These are phyloP conservation scores for Acmispon strigosus DNA, from an alignment of 306 rosid species.

Conservation along the genomic window DNA sequence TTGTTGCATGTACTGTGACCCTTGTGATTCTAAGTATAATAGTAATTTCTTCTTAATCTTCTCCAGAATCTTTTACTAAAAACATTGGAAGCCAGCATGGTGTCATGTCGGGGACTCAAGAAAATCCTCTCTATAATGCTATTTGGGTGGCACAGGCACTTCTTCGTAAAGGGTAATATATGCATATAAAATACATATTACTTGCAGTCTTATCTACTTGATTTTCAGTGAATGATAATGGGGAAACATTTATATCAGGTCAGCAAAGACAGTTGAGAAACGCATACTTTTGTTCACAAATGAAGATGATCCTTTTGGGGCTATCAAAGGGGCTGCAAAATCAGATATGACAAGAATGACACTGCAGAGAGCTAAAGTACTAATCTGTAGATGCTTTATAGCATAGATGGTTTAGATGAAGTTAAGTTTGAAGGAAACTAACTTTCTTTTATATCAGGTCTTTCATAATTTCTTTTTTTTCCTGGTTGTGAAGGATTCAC, in stretches of 20 bases:
- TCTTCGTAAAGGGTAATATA: conserved; percentile 78
- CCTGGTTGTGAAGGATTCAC: conserved; percentile 63
- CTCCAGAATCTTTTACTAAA: conserved; percentile 58
- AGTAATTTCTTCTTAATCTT: conserved; percentile 13
- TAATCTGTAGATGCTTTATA: conserved; percentile 24
- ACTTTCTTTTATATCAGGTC: not conserved
- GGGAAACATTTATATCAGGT: conserved; percentile 42
- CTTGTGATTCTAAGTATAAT: not conserved
- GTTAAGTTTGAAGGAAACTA: not conserved
- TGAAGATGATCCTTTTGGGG: conserved; percentile 92
- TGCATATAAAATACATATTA: not conserved
- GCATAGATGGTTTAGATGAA: not conserved
- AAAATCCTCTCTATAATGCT: conserved; percentile 85
- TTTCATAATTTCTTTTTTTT: conserved; percentile 13
- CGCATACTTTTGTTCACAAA: conserved; percentile 85
- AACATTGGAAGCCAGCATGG: conserved; percentile 81
- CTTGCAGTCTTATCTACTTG: not conserved
- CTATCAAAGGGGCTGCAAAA: conserved; percentile 55
- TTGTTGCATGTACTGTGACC: not conserved
- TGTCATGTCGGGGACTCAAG: conserved; percentile 62
- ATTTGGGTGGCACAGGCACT: conserved; percentile 93
- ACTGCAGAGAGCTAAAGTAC: conserved; percentile 81
- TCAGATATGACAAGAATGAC: conserved; percentile 83
- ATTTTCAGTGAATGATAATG: conserved; percentile 1
- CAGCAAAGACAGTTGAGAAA: conserved; percentile 64